These are phyloP conservation scores for Vaccinium macrocarpon DNA, from an alignment of 148 eudicot species.

Conservation along the genomic window DNA sequence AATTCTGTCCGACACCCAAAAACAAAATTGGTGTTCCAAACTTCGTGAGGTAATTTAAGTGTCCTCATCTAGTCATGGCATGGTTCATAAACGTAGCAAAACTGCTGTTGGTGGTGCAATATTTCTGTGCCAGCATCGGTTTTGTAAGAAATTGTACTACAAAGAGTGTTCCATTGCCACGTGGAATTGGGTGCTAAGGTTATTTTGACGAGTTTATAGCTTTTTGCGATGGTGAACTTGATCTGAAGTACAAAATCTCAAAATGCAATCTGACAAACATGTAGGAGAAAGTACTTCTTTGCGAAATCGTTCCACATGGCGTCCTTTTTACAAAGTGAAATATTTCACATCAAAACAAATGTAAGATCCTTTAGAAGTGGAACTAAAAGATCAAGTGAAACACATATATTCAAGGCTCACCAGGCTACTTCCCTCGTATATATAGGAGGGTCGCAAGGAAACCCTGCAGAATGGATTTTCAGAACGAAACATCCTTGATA, in stretches of 20 bases:
- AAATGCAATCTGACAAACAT: not conserved
- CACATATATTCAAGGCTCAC: constrained; percentile 14
- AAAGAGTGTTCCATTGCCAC: not conserved
- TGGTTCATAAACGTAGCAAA: not conserved
- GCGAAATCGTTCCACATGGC: not conserved
- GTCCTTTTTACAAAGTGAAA: not conserved
- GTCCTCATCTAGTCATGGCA: not conserved
- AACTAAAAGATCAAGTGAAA: not conserved
- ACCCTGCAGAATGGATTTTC: constrained; percentile 26
- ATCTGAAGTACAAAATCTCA: not conserved
- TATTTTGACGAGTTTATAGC: not conserved
- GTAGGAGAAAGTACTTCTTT: not conserved
- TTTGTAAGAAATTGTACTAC: not conserved
- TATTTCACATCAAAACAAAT: not conserved
- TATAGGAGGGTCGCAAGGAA: constrained; percentile 18
- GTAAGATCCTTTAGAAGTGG: not conserved
- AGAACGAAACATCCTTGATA: constrained; percentile 21
- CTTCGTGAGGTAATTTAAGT: not conserved
- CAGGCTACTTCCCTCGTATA: constrained; percentile 22
- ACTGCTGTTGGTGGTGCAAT: not conserved
- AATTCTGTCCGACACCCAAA: not conserved
- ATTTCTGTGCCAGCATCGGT: not conserved
- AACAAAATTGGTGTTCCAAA: not conserved
- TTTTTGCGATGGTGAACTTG: not conserved
- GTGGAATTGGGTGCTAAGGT: not conserved